Evolutionary conservation across 2,329 filamentous ascomycete genomes (phyloP).

Genomic region (Colletotrichum sp.): DNA sequence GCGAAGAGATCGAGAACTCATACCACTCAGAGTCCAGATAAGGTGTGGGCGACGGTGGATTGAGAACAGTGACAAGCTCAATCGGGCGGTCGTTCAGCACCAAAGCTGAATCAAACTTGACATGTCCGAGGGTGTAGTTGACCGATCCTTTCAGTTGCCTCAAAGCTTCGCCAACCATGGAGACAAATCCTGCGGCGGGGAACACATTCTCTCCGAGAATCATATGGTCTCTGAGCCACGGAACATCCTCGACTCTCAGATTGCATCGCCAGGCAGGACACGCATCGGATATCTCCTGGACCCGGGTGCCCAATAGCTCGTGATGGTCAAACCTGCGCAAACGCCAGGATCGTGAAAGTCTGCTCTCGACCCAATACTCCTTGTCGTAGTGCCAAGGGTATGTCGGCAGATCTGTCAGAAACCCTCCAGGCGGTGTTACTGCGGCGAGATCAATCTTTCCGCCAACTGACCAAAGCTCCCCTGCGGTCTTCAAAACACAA

Average conservation of each 20-base stretch:
- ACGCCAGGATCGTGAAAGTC: conserved; percentile 6
- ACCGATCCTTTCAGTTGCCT: background rate
- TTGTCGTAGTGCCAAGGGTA: conserved; percentile 10
- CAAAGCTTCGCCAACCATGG: conserved; percentile 13
- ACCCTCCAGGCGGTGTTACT: background rate
- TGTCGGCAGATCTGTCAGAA: conserved; percentile 4
- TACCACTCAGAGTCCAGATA: conserved; percentile 29
- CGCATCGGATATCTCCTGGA: conserved; percentile 2
- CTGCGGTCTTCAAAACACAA: conserved; percentile 8
- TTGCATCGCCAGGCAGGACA: conserved; percentile 12
- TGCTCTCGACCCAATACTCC: conserved; percentile 4
- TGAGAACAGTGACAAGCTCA: conserved; percentile 36
- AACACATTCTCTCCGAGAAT: background rate
- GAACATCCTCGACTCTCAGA: conserved; percentile 1
- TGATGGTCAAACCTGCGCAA: background rate
- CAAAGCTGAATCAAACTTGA: conserved; percentile 32
- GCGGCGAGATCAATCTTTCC: background rate
- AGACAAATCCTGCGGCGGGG: conserved; percentile 4
- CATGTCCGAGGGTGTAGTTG: conserved; percentile 30
- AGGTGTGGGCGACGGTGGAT: conserved; percentile 26
- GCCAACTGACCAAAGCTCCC: conserved; percentile 10
- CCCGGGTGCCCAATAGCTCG: conserved; percentile 10
- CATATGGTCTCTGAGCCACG: conserved; percentile 5
- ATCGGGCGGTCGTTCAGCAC: conserved; percentile 28
- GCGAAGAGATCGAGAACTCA: conserved; percentile 34